Percentiles rank a stretch among this genome's conserved stretches.
These are phyloP conservation scores for Scopulariopsis brevicaulis DNA, from an alignment of 2,329 filamentous ascomycete species.

Conservation along the genomic window DNA sequence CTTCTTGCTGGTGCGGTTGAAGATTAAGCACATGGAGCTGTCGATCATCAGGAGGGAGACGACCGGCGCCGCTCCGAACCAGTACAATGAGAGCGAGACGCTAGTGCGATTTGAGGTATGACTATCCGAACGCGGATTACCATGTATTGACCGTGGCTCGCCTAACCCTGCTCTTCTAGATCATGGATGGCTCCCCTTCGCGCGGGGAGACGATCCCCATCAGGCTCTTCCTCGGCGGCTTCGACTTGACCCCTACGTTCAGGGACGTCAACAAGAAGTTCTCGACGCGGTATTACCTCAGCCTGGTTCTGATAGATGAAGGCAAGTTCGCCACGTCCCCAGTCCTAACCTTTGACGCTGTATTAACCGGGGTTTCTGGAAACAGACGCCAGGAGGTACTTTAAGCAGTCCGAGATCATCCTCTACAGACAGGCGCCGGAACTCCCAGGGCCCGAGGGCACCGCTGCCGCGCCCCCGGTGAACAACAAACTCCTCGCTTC, in stretches of 20 bases:
- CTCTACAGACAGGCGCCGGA: slow-evolving; percentile 75
- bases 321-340: slow-evolving; percentile 36
- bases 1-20: slow-evolving; percentile 89
- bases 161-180: slow-evolving; percentile 32
- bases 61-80: slow-evolving; percentile 90
- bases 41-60: slow-evolving; percentile 96
- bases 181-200: slow-evolving; percentile 99
- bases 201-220: slow-evolving; percentile 93
- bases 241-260: slow-evolving; percentile 96
- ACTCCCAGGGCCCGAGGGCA: slow-evolving; percentile 16
- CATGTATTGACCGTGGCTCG: neutral
- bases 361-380: neutral
- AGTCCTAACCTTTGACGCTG: neutral
- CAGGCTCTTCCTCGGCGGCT: slow-evolving; percentile 89
- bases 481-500: slow-evolving; percentile 31
- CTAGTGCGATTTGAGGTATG: slow-evolving; percentile 85
- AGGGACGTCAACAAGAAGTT: slow-evolving; percentile 99
- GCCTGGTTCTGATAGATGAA: slow-evolving; percentile 90
- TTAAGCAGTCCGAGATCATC: slow-evolving; percentile 98
- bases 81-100: slow-evolving; percentile 99
- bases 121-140: neutral
- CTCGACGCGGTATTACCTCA: slow-evolving; percentile 94
- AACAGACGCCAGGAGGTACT: slow-evolving; percentile 86
- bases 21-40: slow-evolving; percentile 99
- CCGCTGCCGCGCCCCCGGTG: slow-evolving; percentile 20